These are phyloP conservation scores for Ophiognomonia clavigignenti-juglandacearum DNA, from an alignment of 2,329 filamentous ascomycete species.

Conservation along the genomic window DNA sequence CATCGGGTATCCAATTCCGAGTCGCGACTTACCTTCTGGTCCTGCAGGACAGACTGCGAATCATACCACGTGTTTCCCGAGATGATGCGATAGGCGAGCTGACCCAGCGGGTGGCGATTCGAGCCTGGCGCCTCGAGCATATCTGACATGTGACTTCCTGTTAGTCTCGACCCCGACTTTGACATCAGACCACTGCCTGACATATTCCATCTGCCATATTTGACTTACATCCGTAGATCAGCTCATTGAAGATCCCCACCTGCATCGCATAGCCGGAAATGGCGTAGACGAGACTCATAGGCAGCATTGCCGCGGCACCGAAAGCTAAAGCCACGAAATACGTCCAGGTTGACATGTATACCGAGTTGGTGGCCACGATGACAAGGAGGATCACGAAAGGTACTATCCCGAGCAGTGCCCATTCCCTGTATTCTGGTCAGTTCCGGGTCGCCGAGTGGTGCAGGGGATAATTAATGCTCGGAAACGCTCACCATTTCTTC, in stretches of 20 bases:
- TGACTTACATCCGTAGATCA: constrained; percentile 15
- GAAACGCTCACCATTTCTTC: constrained; percentile 1
- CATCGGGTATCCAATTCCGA: too few relatives aligned
- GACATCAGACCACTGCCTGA: neutral
- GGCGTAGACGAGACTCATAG: constrained; percentile 19
- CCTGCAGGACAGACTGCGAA: constrained; percentile 14
- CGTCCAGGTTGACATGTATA: constrained; percentile 19
- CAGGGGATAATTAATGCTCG: neutral
- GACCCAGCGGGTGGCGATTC: constrained; percentile 14
- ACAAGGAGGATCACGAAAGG: constrained; percentile 16
- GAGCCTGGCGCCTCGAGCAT: constrained; percentile 16
- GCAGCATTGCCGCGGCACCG: constrained; percentile 18
- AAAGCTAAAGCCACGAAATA: constrained; percentile 19
- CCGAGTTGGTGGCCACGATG: constrained; percentile 16
- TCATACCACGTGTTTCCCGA: constrained; percentile 20
- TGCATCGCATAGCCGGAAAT: constrained; percentile 18
- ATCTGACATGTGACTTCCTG: neutral
- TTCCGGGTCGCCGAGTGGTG: too few relatives aligned
- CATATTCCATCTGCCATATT: neutral
- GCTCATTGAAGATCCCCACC: constrained; percentile 18
- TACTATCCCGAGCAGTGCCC: constrained; percentile 1
- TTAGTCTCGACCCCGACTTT: too few relatives aligned
- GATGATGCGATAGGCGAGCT: constrained; percentile 18
- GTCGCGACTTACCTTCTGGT: constrained; percentile 14
- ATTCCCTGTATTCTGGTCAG: constrained; percentile 1